Base-by-base conservation (phyloP, 371 early-diverging fungal genomes). In the Syncephalastrum contaminatum region DNA sequence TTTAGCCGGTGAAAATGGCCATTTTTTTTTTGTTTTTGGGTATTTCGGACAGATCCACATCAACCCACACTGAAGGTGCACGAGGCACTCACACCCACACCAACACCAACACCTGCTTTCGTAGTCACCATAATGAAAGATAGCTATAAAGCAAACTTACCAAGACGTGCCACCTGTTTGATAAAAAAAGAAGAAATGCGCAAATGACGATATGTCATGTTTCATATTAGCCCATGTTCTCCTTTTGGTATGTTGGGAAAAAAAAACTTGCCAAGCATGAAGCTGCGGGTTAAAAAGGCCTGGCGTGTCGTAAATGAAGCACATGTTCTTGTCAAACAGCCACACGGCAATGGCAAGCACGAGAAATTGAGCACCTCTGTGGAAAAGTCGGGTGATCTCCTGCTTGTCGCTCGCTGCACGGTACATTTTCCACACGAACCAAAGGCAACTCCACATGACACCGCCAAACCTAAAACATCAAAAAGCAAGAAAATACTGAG, bases 391-490 rank as follows among this genome's bases (percentile, higher is more conserved):
- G 16, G 52, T 53, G 51, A 67, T 53, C 45, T 67, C 53, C 36
- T 30, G 36, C 48, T 60, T 49, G 18, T 58, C 53, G 16, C 53
- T 45, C 15, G 60, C 66, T 7, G 49, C 56, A 18, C 53, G 52
- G 43, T 77, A 77, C 47, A 69, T 47, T 43, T 69, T 63, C 53
- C 66, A 62, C 13, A 77, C 73, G 53, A 71, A 61, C 59, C 66
- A 73, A 14, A 73, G 53, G 43, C 66, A 65, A 43, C 66, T 68
- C 73, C 73, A 73, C 77, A 73, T 77, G 53, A 73, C 72, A 16
- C 67, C 16, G 4, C 73, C 72, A 62, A 72, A 73, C 41, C 73
- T 72, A 44, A 43, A 43, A 10, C 12, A 30, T 10, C 36, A 30
- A 2, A 30, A 30, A 30, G 36, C 36, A 2, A 30, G 5, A 30